These are phyloP conservation scores for Coccomyxa sp. DNA, from an alignment of 139 green algal species.

Conservation along the genomic window DNA sequence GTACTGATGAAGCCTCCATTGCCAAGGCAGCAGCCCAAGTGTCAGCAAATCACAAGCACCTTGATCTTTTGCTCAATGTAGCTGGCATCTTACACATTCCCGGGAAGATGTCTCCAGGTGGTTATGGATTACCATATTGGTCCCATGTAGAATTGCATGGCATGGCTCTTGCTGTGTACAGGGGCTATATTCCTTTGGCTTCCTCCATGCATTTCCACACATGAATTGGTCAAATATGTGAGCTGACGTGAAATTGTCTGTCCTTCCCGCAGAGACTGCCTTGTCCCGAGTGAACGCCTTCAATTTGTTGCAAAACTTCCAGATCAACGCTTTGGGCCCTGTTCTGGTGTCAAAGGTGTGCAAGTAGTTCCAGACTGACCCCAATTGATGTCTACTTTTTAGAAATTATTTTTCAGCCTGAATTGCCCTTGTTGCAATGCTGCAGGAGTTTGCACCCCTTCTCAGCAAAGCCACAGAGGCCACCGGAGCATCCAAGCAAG, in stretches of 20 bases:
- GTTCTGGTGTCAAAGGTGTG: conserved; percentile 60
- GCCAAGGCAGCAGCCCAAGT: conserved; percentile 30
- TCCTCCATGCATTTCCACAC: neutral
- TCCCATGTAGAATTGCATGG: neutral
- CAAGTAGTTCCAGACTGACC: too few relatives aligned
- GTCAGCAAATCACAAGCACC: conserved; percentile 15
- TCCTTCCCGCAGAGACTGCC: conserved; percentile 53
- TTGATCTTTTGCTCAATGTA: conserved; percentile 73
- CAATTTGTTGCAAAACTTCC: conserved; percentile 45
- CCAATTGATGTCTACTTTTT: neutral
- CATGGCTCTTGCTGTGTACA: too few relatives aligned
- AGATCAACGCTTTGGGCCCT: conserved; percentile 71
- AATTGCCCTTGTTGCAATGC: neutral
- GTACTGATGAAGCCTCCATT: conserved; percentile 48
- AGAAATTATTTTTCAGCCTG: neutral
- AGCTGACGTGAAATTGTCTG: too few relatives aligned
- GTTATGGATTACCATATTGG: neutral
- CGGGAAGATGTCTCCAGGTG: conserved; percentile 35
- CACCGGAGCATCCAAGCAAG: conserved; percentile 8
- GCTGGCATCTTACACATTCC: conserved; percentile 63
- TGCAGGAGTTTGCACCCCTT: conserved; percentile 40
- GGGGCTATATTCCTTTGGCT: neutral
- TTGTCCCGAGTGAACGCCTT: conserved; percentile 43
- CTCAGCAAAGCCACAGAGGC: conserved; percentile 25
- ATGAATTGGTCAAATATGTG: neutral